Percentiles rank a stretch among this genome's conserved stretches.
Conservation (phyloP, 2,329 filamentous ascomycete species). For the Diaporthe velutina region DNA sequence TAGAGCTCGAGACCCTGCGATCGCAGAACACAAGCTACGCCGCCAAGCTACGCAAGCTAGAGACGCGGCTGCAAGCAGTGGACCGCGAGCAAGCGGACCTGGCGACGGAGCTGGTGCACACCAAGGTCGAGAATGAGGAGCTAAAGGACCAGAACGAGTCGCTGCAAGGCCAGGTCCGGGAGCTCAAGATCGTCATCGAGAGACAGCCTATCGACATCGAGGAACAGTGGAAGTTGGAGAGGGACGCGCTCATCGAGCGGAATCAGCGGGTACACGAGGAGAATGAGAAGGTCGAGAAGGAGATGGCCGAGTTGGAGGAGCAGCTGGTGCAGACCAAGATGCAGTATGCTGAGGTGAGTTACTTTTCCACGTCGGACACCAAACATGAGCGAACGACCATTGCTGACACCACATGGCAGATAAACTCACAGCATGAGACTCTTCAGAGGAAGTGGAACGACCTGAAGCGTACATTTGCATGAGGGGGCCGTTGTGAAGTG, state of each 20-base stretch:
- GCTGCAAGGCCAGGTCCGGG: conserved; percentile 84
- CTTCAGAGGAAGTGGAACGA: conserved; percentile 84
- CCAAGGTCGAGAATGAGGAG: conserved; percentile 94
- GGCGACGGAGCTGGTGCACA: conserved; percentile 90
- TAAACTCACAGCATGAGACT: conserved; percentile 78
- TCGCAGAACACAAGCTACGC: conserved; percentile 75
- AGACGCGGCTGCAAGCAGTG: conserved; percentile 88
- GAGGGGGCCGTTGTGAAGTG: not conserved
- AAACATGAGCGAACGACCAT: not conserved
- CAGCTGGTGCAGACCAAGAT: conserved; percentile 94
- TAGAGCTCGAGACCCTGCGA: conserved; percentile 82
- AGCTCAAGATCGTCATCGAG: conserved; percentile 88
- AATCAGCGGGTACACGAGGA: conserved; percentile 96
- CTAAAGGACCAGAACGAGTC: conserved; percentile 91
- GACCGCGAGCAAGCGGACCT: conserved; percentile 92
- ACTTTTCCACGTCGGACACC: not conserved
- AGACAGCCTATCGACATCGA: conserved; percentile 92
- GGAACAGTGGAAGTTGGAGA: conserved; percentile 82
- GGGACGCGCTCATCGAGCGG: conserved; percentile 91
- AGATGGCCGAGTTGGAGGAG: conserved; percentile 91
- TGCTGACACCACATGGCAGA: conserved; percentile 58
- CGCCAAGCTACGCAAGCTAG: conserved; percentile 84
- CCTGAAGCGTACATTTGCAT: conserved; percentile 68
- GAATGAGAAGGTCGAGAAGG: conserved; percentile 89
- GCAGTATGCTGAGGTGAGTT: conserved; percentile 90